Percentiles rank a stretch among this genome's conserved stretches.
Evolutionary conservation across 176 grass and related monocot genomes (phyloP).

Genomic region (Aegilops speltoides): DNA sequence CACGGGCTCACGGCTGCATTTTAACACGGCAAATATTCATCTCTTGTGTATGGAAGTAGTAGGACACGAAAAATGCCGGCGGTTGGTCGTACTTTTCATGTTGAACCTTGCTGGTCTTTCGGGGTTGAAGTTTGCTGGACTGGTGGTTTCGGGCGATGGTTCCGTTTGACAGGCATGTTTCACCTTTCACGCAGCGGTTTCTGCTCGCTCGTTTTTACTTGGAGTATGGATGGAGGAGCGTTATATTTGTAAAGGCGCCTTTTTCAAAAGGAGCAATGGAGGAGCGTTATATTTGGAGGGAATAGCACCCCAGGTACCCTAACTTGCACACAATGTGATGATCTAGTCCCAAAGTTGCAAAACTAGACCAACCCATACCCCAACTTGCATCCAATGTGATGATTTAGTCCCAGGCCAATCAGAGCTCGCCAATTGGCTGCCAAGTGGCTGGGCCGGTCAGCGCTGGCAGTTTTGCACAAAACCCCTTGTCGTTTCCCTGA

Average conservation of each 20-base stretch:
- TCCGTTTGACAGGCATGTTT: background rate
- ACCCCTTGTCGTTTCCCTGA: too few species aligned
- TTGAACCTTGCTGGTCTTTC: background rate
- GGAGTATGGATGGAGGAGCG: background rate
- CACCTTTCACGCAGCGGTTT: background rate
- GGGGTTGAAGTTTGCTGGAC: background rate
- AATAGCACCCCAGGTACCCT: too few species aligned
- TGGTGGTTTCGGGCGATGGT: background rate
- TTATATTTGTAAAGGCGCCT: background rate
- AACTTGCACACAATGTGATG: too few species aligned
- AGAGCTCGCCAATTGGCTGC: too few species aligned
- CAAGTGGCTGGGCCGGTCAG: too few species aligned
- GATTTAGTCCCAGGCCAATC: too few species aligned
- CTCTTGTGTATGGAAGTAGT: background rate
- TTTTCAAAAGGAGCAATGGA: background rate
- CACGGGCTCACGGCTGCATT: background rate
- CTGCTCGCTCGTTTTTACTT: background rate
- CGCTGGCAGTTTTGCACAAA: too few species aligned
- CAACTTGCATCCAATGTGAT: too few species aligned
- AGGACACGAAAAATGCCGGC: background rate
- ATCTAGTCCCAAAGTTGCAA: too few species aligned
- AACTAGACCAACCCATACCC: too few species aligned
- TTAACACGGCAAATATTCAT: background rate
- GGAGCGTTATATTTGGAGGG: background rate
- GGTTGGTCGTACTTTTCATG: background rate